phyloP scores from a whole-genome alignment of 2,329 filamentous ascomycete genomes.

The Alternaria novae-zelandiae region DNA sequence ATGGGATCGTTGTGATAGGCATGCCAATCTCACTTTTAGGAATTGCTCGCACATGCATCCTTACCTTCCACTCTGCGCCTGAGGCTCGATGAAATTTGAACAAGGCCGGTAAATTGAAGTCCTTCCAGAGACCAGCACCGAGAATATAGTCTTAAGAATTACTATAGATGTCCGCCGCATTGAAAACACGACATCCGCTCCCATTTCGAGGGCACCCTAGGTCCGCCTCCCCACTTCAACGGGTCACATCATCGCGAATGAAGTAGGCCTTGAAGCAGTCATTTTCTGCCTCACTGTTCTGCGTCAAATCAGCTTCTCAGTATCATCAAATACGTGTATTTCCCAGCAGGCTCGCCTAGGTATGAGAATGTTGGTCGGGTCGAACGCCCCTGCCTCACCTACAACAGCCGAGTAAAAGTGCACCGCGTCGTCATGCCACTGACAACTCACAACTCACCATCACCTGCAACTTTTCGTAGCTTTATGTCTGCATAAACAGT shows the following conservation, averaged over 20 bases:
- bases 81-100: not conserved
- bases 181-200: not conserved
- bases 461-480: no score
- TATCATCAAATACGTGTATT: no score
- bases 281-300: no score
- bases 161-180: not conserved
- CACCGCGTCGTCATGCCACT: not conserved
- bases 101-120: not conserved
- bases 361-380: no score
- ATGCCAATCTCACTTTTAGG: not conserved
- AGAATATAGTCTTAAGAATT: accelerated
- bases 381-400: not conserved
- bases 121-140: not conserved
- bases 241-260: no score
- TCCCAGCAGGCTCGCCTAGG: no score
- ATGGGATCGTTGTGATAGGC: not conserved
- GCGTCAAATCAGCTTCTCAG: no score
- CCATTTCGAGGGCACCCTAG: not conserved
- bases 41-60: not conserved
- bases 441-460: no score
- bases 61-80: accelerated
- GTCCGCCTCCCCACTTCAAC: no score
- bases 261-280: no score
- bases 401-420: not conserved
- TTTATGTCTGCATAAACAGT: not conserved